These are phyloP conservation scores for Lentinula lateritia DNA, from an alignment of 768 basidiomycete species.

Conservation along the genomic window DNA sequence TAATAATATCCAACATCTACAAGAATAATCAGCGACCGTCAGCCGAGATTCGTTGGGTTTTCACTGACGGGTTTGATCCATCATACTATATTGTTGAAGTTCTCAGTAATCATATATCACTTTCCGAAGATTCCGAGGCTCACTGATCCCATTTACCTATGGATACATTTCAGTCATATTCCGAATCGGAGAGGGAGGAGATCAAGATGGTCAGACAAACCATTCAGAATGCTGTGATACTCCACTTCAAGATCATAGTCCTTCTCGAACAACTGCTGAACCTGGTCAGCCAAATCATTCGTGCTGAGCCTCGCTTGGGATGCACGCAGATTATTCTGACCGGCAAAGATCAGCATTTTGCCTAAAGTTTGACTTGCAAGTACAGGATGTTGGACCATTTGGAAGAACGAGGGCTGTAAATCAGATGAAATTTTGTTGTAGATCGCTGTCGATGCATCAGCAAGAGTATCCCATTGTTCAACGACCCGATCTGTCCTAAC, in stretches of 20 bases:
- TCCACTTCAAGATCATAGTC: constrained; percentile 57
- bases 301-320: constrained; percentile 61
- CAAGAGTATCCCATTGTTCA: constrained; percentile 43
- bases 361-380: constrained; percentile 53
- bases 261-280: constrained; percentile 49
- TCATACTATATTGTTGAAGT: constrained; percentile 39
- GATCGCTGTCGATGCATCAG: constrained; percentile 43
- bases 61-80: constrained; percentile 60
- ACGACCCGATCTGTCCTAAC: constrained; percentile 53
- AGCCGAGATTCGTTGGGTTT: neutral
- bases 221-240: constrained; percentile 54
- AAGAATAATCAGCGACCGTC: neutral
- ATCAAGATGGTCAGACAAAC: constrained; percentile 24
- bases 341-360: constrained; percentile 54
- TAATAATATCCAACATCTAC: constrained; percentile 57
- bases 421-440: constrained; percentile 45
- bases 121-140: constrained; percentile 14
- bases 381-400: constrained; percentile 65
- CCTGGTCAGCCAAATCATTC: constrained; percentile 50
- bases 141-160: constrained; percentile 63
- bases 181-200: neutral
- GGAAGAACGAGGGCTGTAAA: constrained; percentile 58
- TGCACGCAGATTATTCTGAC: constrained; percentile 54
- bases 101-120: neutral
- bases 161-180: neutral